Evolutionary conservation across 164 flowering plant species (phyloP), one percentile per base, ranked within the genome.

Genomic region (Vitis riparia): DNA sequence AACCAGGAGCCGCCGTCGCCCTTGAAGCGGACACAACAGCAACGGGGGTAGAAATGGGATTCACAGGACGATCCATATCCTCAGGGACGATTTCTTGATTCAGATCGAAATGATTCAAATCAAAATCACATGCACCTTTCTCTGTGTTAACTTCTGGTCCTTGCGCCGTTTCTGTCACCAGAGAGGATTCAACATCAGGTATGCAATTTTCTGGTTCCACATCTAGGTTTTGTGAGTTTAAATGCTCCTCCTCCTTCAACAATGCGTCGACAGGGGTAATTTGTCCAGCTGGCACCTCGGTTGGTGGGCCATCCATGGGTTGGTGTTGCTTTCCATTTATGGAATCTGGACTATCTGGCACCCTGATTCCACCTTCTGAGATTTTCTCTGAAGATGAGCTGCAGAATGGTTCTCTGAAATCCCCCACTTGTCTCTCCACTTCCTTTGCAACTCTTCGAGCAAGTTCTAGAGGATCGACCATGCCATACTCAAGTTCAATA

Each of bases 381-480:
- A 13, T 71, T 70, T 84, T 86, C 68, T 86, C 94, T 7, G 90
- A 82, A 58, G 89, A 80, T 48, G 89, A 82, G 78, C 86, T 83
- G 75, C 86, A 79, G 16, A 82, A 81, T 23, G 79, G 86, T 68
- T 85, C 93, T 72, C 79, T 75, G 66, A 73, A 77, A 70, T 81
- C 87, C 19, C 69, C 85, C 55, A 88, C 87, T 75, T 91, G 89
- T 71, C 87, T 80, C 77, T 83, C 93, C 48, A 88, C 94, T 79
- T 88, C 91, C 66, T 83, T 84, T 32, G 94, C 97, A 69, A 93
- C 98, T 68, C 83, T 84, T 59, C 90, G 71, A 75, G 97, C 97
- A 68, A 90, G 83, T 78, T 95, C 93, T 72, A 93, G 71, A 23
- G 99, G 88, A 81, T 93, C 98, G 68, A 85, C 84, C 11, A 84